phyloP scores from a whole-genome alignment of 2,329 filamentous ascomycete species.

The Neofusicoccum cordaticola region DNA sequence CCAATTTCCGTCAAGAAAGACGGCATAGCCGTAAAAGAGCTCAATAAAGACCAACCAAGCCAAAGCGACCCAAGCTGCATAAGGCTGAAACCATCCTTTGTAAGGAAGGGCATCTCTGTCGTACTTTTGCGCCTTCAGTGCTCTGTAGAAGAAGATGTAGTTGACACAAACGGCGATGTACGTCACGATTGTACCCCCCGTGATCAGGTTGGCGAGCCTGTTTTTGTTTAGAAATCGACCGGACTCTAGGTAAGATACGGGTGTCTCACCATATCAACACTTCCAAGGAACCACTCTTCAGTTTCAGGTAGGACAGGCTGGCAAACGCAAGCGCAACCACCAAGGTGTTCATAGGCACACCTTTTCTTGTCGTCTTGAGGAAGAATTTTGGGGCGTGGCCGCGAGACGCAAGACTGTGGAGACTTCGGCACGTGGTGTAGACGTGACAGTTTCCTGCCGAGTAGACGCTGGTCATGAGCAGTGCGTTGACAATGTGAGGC shows the following conservation, averaged over 20 bases:
- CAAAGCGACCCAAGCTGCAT: constrained; percentile 30
- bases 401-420: constrained; percentile 54
- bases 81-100: constrained; percentile 38
- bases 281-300: constrained; percentile 63
- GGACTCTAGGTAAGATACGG: too few relatives aligned
- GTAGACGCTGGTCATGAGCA: constrained; percentile 73
- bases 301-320: constrained; percentile 70
- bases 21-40: constrained; percentile 44
- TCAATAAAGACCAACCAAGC: constrained; percentile 24
- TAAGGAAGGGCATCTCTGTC: constrained; percentile 50
- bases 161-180: constrained; percentile 54
- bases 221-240: neutral
- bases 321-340: constrained; percentile 63
- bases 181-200: constrained; percentile 59
- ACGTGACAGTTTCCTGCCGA: constrained; percentile 56
- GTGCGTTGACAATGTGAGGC: constrained; percentile 68
- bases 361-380: constrained; percentile 57
- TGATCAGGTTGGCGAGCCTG: constrained; percentile 64
- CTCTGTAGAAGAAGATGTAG: constrained; percentile 58
- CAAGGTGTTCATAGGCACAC: constrained; percentile 73
- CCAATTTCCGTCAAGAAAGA: constrained; percentile 42
- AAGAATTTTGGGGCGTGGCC: constrained; percentile 55
- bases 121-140: constrained; percentile 49
- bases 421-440: constrained; percentile 28
- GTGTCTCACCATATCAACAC: constrained; percentile 61